Conservation (phyloP, 1,284 basidiomycete genomes). For the Malassezia yamatoensis region DNA sequence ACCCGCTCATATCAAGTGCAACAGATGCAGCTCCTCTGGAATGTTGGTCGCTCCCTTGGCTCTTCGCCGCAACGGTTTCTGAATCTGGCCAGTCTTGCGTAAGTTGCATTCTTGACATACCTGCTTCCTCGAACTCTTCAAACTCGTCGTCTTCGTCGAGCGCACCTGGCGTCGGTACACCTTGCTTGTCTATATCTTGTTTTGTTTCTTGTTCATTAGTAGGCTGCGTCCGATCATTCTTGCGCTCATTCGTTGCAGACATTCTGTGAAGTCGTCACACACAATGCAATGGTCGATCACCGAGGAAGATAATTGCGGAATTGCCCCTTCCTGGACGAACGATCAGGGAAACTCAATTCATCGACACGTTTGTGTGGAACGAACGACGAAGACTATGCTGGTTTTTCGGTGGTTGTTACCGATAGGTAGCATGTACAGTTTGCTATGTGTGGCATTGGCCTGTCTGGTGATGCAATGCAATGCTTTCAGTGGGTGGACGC, state of each 20-base stretch:
- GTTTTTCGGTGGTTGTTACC: too few relatives aligned
- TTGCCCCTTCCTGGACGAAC: not conserved
- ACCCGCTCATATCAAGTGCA: constrained; percentile 15
- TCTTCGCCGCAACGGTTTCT: constrained; percentile 56
- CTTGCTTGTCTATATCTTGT: constrained; percentile 1
- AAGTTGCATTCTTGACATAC: constrained; percentile 18
- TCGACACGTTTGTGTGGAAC: too few relatives aligned
- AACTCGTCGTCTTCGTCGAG: constrained; percentile 48
- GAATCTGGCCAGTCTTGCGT: constrained; percentile 7
- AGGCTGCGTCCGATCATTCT: not conserved
- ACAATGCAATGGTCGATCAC: constrained; percentile 3
- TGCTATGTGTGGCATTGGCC: too few relatives aligned
- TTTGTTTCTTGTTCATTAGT: not conserved
- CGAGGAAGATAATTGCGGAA: not conserved
- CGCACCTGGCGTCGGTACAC: constrained; percentile 35
- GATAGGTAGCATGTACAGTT: too few relatives aligned
- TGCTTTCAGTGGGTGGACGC: constrained; percentile 4
- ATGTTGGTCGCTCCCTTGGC: not conserved
- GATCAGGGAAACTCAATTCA: too few relatives aligned
- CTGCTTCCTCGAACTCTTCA: constrained; percentile 45
- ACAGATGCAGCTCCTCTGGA: constrained; percentile 5
- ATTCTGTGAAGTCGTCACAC: not conserved
- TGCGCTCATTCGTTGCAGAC: not conserved
- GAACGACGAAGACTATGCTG: too few relatives aligned
- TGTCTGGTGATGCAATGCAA: not conserved